Conservation (phyloP, 2,329 filamentous ascomycete genomes). For the Talaromyces sp. region DNA sequence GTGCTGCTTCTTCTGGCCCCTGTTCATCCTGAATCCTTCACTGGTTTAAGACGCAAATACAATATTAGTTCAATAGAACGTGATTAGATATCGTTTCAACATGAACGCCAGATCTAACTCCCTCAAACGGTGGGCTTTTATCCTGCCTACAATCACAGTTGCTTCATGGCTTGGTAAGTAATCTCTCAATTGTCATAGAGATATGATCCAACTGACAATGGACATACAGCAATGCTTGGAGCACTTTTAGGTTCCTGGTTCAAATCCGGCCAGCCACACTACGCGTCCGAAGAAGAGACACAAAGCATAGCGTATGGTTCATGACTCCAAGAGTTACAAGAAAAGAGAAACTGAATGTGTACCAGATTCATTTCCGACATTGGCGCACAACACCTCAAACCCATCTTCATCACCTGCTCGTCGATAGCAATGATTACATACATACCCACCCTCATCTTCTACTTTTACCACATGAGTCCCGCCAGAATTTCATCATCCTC, state of each 20-base stretch:
- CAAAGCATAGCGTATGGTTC: constrained; percentile 13
- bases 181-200: background rate
- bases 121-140: constrained; percentile 3
- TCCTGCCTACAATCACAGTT: constrained; percentile 10
- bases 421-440: constrained; percentile 10
- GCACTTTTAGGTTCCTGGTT: constrained; percentile 13
- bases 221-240: constrained; percentile 10
- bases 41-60: no score
- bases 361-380: constrained; percentile 14
- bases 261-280: constrained; percentile 9
- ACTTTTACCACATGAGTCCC: constrained; percentile 3
- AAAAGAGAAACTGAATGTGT: background rate
- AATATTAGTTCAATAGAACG: no score
- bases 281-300: constrained; percentile 12
- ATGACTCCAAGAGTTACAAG: no score
- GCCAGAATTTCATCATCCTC: background rate
- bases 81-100: background rate
- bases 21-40: no score
- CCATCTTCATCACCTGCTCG: constrained; percentile 7
- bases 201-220: background rate
- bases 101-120: background rate
- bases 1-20: no score
- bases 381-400: constrained; percentile 14
- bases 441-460: background rate
- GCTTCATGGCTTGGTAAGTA: constrained; percentile 10